Base-by-base conservation (phyloP, 2,329 filamentous ascomycete species). In the Thelonectria olida region DNA sequence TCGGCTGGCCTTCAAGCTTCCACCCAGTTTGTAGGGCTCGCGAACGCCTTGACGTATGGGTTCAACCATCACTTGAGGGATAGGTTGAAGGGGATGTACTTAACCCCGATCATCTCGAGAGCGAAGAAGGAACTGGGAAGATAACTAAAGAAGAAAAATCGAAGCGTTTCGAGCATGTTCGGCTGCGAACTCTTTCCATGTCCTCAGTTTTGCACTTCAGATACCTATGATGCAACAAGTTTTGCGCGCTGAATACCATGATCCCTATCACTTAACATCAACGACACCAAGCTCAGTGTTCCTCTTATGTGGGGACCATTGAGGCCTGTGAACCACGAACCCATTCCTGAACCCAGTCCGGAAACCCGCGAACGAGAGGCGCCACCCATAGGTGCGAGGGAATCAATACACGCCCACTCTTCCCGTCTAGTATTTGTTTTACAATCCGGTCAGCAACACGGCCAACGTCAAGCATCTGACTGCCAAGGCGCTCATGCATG, bases 31-130 rank as follows among this genome's bases (percentile, higher is more conserved):
- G 49, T 70, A 0, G 68, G 68, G 4, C 49, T 71, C 17, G 66
- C 66, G 0, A 71, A 70, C 13, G 64, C 68, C 0, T 28, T 62
- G n/a, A 70, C 68, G 1, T 70, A 70, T 39, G 68, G 68, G 3
- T 66, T 70, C 9, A 70, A 71, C 25, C 17, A 58, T 68, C 49
- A 76, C 56, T 1, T 69, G 23, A 67, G 67, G 28, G 67, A 69
- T 12, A 60, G 63, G 12, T 27, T 41, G 19, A 41, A 41, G 38
- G 38, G 19, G n/a, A 20, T 12, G 9, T 41, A 41, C 38, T 41
- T 41, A 7, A 41, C 8, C 3, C 38, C 38, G 4, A n/a, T 9
- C 5, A 41, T 41, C 8, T 41, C 38, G 17, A 41, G 38, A 41
- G 38, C 19, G 38, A 41, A 41, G 17, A 41, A 15, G 12, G 15